Percentiles rank a stretch among this genome's conserved stretches.
Conservation (phyloP, 2,329 filamentous ascomycete species). For the Sporothrix variecibatus region DNA sequence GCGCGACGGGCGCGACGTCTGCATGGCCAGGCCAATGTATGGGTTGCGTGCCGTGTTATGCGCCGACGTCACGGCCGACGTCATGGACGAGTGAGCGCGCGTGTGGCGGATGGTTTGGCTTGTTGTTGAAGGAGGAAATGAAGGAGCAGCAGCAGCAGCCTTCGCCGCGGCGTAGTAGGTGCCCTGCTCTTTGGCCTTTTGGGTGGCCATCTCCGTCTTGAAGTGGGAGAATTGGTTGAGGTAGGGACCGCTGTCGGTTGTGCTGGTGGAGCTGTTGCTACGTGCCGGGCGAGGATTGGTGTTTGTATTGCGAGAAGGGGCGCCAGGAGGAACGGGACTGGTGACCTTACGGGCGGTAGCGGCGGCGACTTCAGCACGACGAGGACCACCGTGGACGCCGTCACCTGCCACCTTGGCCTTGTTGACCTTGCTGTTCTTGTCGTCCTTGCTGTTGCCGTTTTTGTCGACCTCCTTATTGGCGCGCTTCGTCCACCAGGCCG, state of each 20-base stretch:
- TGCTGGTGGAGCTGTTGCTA: not conserved
- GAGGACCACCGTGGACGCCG: not conserved
- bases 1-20: not conserved
- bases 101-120: not conserved
- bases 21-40: not conserved
- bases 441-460: not conserved
- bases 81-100: not conserved
- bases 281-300: not conserved
- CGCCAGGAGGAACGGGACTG: not conserved
- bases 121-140: too few relatives aligned
- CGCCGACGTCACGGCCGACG: not conserved
- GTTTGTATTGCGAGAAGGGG: not conserved
- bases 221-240: not conserved
- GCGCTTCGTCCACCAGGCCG: slow-evolving; percentile 45
- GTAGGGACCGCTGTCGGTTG: not conserved
- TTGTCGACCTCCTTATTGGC: not conserved
- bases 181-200: not conserved
- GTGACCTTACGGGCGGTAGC: not conserved
- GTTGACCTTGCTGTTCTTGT: not conserved
- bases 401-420: not conserved
- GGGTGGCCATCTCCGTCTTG: not conserved
- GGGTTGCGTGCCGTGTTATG: not conserved
- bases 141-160: not conserved
- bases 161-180: not conserved
- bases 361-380: not conserved